Conservation (phyloP, 345 rosid species). For the Geranium rotundifolium region DNA sequence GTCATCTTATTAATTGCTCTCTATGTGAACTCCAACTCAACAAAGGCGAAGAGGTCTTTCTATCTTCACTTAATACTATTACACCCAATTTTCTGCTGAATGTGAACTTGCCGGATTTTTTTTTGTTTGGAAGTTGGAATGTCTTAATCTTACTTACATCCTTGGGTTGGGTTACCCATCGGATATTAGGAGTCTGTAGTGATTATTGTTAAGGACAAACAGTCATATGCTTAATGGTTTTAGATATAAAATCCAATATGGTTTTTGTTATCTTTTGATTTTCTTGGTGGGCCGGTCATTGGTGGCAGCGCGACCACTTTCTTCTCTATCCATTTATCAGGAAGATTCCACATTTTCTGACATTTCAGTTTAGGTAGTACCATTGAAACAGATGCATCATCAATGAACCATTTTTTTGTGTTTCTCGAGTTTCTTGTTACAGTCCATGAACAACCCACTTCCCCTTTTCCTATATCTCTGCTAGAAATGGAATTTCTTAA, state of each 20-base stretch:
- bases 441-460: no score
- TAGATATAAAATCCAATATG: no score
- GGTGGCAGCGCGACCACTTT: no score
- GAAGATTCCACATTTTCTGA: no score
- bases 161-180: background rate
- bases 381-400: no score
- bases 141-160: background rate
- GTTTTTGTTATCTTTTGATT: no score
- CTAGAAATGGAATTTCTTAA: background rate
- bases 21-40: slow-evolving; percentile 55
- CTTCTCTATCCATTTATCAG: no score
- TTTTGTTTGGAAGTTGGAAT: background rate
- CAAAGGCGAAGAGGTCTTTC: slow-evolving; percentile 52
- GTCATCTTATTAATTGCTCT: slow-evolving; percentile 40
- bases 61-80: background rate
- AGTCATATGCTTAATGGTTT: background rate
- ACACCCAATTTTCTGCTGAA: background rate
- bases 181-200: background rate
- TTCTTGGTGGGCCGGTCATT: no score
- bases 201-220: background rate
- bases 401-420: no score
- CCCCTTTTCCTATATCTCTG: background rate
- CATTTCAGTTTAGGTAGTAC: no score
- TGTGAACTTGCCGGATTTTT: background rate
- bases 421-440: background rate